phyloP scores from a whole-genome alignment of 2,329 filamentous ascomycete genomes.

The Ceratocystis albifundus region DNA sequence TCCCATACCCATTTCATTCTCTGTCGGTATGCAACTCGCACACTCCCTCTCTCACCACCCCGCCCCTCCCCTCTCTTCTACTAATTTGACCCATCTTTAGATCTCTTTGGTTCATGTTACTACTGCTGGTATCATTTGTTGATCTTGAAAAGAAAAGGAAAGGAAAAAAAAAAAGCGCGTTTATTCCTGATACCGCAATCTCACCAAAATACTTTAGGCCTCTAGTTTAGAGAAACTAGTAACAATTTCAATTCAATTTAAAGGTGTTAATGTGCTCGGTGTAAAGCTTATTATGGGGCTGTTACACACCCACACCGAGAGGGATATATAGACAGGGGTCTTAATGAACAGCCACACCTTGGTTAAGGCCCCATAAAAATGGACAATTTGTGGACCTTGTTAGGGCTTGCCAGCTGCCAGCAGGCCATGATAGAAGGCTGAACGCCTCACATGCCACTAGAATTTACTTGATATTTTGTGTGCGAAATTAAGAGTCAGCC shows the following conservation, averaged over 20 bases:
- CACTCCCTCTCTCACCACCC: not conserved
- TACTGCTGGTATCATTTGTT: not conserved
- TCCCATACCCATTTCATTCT: not conserved
- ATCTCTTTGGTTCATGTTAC: constrained; percentile 4
- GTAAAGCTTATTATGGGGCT: not conserved
- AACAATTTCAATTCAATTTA: too few species aligned
- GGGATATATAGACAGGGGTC: not conserved
- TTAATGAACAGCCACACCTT: not conserved
- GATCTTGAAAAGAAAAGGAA: not conserved
- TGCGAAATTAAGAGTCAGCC: constrained; percentile 19
- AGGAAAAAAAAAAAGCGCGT: not conserved
- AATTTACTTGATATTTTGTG: constrained; percentile 19
- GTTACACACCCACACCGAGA: not conserved
- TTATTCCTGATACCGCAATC: constrained; percentile 9
- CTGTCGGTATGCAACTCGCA: not conserved
- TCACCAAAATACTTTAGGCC: not conserved
- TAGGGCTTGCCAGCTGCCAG: constrained; percentile 18
- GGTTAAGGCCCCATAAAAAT: not conserved
- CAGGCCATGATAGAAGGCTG: not conserved
- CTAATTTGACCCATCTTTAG: not conserved
- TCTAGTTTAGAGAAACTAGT: not conserved
- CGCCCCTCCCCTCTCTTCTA: not conserved
- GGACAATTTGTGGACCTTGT: not conserved
- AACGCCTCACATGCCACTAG: not conserved
- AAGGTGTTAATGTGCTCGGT: constrained; percentile 6